A percentile compares a stretch with the other conserved stretches of the same genome.
These are phyloP conservation scores for Saccharomyces uvarum DNA, from an alignment of 1,139 yeast species.

Conservation along the genomic window DNA sequence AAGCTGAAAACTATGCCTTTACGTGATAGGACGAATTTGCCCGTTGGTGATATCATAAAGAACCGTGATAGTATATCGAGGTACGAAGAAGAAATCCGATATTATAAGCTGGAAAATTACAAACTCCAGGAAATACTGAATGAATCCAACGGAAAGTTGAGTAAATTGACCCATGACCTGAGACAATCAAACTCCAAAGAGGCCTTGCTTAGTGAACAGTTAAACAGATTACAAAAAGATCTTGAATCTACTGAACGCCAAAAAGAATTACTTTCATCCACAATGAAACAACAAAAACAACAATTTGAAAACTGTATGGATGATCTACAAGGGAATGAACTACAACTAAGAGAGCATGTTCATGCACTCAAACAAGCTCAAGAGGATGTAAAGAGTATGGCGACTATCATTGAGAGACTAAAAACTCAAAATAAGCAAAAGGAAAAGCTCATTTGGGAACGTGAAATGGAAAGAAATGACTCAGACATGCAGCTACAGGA, in stretches of 20 bases:
- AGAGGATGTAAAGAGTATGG: slow-evolving; percentile 55
- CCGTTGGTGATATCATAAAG: slow-evolving; percentile 24
- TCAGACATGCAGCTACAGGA: slow-evolving; percentile 57
- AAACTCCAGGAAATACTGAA: slow-evolving; percentile 39
- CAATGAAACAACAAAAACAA: slow-evolving; percentile 54
- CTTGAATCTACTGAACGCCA: slow-evolving; percentile 26
- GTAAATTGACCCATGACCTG: slow-evolving; percentile 17
- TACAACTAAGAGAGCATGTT: slow-evolving; percentile 49
- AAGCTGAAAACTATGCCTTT: slow-evolving; percentile 33
- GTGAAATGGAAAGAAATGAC: slow-evolving; percentile 44
- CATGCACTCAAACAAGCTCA: slow-evolving; percentile 47
- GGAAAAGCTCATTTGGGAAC: slow-evolving; percentile 55
- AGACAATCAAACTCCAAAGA: slow-evolving; percentile 24
- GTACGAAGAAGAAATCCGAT: slow-evolving; percentile 36
- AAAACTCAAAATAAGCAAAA: slow-evolving; percentile 48
- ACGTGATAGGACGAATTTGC: slow-evolving; percentile 26
- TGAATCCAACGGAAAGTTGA: slow-evolving; percentile 22
- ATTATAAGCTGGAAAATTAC: slow-evolving; percentile 34
- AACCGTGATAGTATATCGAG: slow-evolving; percentile 36
- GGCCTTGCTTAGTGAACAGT: slow-evolving; percentile 26
- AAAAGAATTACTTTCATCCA: slow-evolving; percentile 21
- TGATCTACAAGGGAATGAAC: slow-evolving; percentile 73
- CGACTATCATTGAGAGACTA: slow-evolving; percentile 48
- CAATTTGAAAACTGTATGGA: slow-evolving; percentile 71
- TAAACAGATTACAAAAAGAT: slow-evolving; percentile 24